phyloP scores from a whole-genome alignment of 106 monocot genomes.

The Dioscorea zingiberensis region DNA sequence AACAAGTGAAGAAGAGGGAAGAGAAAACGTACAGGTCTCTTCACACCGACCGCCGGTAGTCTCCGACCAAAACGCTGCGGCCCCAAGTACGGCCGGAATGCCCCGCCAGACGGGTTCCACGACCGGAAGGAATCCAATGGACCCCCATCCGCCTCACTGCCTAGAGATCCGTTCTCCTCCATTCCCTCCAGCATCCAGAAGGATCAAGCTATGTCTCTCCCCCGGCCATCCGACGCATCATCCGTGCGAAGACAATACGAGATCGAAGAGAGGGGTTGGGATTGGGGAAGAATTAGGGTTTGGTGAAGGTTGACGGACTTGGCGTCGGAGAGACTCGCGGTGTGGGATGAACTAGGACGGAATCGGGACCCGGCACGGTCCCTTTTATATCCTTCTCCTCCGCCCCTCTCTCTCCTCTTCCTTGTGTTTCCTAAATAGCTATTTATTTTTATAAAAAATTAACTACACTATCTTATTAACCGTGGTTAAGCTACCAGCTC shows the following conservation, averaged over 20 bases:
- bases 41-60: slow-evolving; percentile 11
- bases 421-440: not conserved
- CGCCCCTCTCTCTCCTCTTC: not conserved
- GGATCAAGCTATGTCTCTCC: not conserved
- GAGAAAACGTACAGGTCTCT: slow-evolving; percentile 29
- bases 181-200: not conserved
- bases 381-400: not conserved
- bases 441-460: no score
- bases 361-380: not conserved
- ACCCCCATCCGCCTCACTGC: not conserved
- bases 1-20: not conserved
- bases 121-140: not conserved
- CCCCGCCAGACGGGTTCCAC: slow-evolving; percentile 1
- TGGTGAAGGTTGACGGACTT: not conserved
- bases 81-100: slow-evolving; percentile 7
- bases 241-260: not conserved
- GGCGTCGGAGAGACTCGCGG: not conserved
- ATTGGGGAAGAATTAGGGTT: not conserved
- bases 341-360: not conserved
- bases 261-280: not conserved
- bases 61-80: not conserved
- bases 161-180: slow-evolving; percentile 19
- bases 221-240: not conserved
- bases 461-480: no score
- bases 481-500: no score